Evolutionary conservation across 2,329 filamentous ascomycete species (phyloP), one percentile per base, ranked within the genome.

Genomic region (Fusarium compactum): DNA sequence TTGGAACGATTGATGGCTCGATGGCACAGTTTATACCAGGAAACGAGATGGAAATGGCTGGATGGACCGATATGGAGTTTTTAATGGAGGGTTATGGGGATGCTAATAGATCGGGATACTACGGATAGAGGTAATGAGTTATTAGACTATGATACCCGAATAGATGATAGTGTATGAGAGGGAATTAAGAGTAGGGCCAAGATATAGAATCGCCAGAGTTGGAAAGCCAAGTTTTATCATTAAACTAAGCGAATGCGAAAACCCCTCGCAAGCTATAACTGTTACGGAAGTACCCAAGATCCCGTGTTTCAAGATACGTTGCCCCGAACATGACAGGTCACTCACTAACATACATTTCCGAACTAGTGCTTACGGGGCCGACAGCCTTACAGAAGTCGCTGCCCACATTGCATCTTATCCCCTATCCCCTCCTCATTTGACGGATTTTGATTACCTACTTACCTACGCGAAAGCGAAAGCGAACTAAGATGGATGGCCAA

Each of bases 61-160:
- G 72, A n/a, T 73, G 70, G 70, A 52, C 71, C 20, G 70, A 71
- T 24, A 73, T 73, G 70, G 70, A 73, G 29, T 29, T 73, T 32
- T 38, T 73, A 12, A 62, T 73, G 67, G 70, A 59, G 15, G 67
- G 65, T 1, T 73, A 63, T 45, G 64, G 70, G 6, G 70, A 65
- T 1, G 48, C 69, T 24, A 40, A 29, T 1, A 62, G 57, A 24
- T 34, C 45, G 0, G 45, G 50, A 12, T 64, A 55, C 22, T 63
- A 63, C 18, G 46, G n/a, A 25, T 6, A 5, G 15, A 22, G 29
- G 18, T 38, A 1, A 8, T 25, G 5, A 3, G 20, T 44, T 53
- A 43, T 29, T 16, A 18, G 24, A 41, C 32, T n/a, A 29, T n/a
- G n/a, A 20, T 43, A 27, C 20, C 34, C 20, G 6, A 18, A 29